Evolutionary conservation across 2,329 filamentous ascomycete genomes (phyloP), one percentile per base, ranked within the genome.

Genomic region (Dothistroma pini): DNA sequence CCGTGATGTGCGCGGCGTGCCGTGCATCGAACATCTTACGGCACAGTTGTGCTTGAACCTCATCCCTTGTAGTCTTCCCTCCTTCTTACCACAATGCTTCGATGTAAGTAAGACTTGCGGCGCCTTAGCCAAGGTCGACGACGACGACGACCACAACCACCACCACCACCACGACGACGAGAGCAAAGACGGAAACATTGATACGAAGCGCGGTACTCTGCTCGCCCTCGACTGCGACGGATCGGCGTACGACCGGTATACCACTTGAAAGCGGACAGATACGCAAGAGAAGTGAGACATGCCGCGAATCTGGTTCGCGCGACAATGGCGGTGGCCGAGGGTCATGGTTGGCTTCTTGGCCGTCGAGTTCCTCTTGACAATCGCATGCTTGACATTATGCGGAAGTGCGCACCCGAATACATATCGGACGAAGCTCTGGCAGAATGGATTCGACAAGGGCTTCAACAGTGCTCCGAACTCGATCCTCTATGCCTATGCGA

Each of bases 381-480:
- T 93, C 59, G 82, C 86, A 16, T 77, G 84, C 54, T 82, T 93
- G 65, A 82, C 89, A 41, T 81, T 93, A 56, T 90, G 89, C 72
- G 89, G 86, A 67, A 85, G 93, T 69, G 84, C 89, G 35, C 86
- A 89, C 67, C 89, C 89, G 16, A 83, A 92, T 73, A 80, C 87
- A 57, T 93, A 88, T 75, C 85, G 89, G 52, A 87, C 86, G 9
- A 84, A 82, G 66, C 78, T 93, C 69, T 93, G 90, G 90, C 79
- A 82, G 71, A 85, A 91, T 69, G 90, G 90, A 64, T 85, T 80
- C 62, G 81, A 87, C 57, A 80, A 89, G 72, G 84, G 85, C 63
- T 89, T 89, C 80, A 93, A 93, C 76, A 91, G 88, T 63, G 86
- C 86, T 68, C 89, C 90, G 14, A 82, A 78, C 63, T 83, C 87